Evolutionary conservation across 108 stramenopile species (phyloP).

Genomic region (Ochromonas danica): DNA sequence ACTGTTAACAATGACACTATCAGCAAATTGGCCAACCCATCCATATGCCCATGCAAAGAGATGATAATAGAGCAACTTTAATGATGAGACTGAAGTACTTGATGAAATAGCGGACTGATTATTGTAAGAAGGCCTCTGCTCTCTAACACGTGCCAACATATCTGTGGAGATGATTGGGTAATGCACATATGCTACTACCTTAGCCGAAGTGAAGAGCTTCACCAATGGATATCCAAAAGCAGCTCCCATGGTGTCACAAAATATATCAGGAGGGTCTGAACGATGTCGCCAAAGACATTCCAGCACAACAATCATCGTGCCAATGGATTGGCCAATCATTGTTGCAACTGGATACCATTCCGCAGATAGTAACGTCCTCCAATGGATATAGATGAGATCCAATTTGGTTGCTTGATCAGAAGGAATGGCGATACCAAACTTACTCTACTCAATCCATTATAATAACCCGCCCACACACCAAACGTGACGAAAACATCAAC

Average conservation of each 20-base stretch:
- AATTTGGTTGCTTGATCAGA: conserved; percentile 42
- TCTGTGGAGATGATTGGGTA: conserved; percentile 90
- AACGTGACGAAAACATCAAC: no score
- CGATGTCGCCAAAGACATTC: conserved; percentile 55
- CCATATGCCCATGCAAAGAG: conserved; percentile 78
- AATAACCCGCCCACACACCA: no score
- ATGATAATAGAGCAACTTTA: conserved; percentile 84
- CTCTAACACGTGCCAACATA: conserved; percentile 83
- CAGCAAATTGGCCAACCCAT: conserved; percentile 67
- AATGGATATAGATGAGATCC: conserved; percentile 65
- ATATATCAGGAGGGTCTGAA: conserved; percentile 76
- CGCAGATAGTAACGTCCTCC: conserved; percentile 47
- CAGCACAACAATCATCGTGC: conserved; percentile 72
- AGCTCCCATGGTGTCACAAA: conserved; percentile 90
- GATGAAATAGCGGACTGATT: conserved; percentile 60
- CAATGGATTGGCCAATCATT: conserved; percentile 77
- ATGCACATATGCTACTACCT: conserved; percentile 85
- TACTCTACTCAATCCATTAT: conserved; percentile 37
- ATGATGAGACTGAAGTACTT: conserved; percentile 56
- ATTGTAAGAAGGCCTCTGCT: conserved; percentile 77
- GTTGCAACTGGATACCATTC: conserved; percentile 67
- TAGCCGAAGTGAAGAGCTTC: conserved; percentile 58
- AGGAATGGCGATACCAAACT: conserved; percentile 50
- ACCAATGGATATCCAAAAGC: conserved; percentile 88
- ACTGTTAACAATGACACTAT: conserved; percentile 89